Percentiles rank a stretch among this genome's conserved stretches.
phyloP scores from a whole-genome alignment of 371 early-diverging fungal species.

The Rhizopus delemar region DNA sequence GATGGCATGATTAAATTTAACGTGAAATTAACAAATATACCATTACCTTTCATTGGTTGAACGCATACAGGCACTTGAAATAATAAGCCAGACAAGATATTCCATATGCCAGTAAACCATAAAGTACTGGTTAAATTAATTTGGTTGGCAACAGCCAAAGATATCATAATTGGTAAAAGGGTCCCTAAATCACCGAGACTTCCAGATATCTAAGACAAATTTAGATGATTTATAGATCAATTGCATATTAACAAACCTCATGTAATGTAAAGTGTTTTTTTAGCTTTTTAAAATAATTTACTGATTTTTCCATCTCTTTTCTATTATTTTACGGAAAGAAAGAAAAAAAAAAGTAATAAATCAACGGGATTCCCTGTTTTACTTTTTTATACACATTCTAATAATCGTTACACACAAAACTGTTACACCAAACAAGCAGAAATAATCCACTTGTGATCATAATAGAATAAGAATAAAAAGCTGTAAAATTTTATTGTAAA shows the following conservation, averaged over 20 bases:
- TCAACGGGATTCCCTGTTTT: background rate
- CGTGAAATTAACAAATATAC: background rate
- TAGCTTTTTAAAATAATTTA: background rate
- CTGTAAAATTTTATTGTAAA: too few species aligned
- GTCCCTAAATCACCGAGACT: constrained; percentile 86
- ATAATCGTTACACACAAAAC: background rate
- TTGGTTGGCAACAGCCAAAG: constrained; percentile 73
- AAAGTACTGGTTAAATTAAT: constrained; percentile 79
- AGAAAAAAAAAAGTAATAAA: background rate
- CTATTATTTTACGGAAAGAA: background rate
- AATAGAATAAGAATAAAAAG: too few species aligned
- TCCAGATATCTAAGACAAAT: constrained; percentile 61
- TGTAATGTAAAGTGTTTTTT: constrained; percentile 35
- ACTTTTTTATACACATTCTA: background rate
- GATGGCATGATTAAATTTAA: constrained; percentile 1
- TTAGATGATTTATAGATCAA: background rate
- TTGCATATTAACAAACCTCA: constrained; percentile 22
- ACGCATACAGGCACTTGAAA: constrained; percentile 87
- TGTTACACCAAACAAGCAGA: background rate
- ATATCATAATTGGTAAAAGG: constrained; percentile 84
- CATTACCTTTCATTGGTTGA: constrained; percentile 81
- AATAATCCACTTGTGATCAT: too few species aligned
- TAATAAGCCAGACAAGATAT: constrained; percentile 74
- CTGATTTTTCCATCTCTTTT: background rate
- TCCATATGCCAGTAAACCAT: constrained; percentile 89